Percentiles rank a stretch among this genome's conserved stretches.
Evolutionary conservation across 148 eudicot species (phyloP).

Genomic region (Gaultheria prostrata): DNA sequence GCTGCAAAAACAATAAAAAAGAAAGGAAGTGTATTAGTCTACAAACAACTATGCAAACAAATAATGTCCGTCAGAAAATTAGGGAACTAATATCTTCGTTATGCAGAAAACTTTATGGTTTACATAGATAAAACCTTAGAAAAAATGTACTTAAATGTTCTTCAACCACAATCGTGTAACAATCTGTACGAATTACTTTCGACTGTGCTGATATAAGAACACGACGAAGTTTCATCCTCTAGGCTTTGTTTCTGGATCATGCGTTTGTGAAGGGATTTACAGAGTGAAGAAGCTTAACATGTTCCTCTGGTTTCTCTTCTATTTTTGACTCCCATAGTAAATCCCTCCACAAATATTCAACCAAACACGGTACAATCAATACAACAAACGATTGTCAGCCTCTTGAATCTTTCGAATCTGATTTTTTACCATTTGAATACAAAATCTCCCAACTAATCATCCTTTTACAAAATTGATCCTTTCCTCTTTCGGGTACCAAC

Average conservation of each 20-base stretch:
- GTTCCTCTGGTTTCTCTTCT: background rate
- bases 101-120: background rate
- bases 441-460: background rate
- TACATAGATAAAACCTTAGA: background rate
- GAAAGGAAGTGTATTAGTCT: background rate
- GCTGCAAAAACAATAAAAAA: constrained; percentile 29
- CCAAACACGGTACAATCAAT: background rate
- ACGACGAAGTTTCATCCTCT: too few species aligned
- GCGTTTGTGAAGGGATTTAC: too few species aligned
- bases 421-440: background rate
- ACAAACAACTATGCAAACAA: background rate
- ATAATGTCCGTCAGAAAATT: background rate
- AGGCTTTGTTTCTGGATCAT: too few species aligned
- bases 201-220: background rate
- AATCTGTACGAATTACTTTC: background rate
- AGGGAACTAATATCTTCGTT: background rate
- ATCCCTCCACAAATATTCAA: background rate
- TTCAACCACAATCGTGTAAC: background rate
- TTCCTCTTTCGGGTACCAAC: background rate
- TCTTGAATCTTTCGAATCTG: background rate
- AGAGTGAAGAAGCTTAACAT: background rate
- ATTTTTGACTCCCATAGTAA: background rate
- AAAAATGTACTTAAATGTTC: background rate
- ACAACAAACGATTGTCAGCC: background rate
- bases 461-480: background rate